Base-by-base conservation (phyloP, 78 protist species). In the Creolimax fragrantissima region DNA sequence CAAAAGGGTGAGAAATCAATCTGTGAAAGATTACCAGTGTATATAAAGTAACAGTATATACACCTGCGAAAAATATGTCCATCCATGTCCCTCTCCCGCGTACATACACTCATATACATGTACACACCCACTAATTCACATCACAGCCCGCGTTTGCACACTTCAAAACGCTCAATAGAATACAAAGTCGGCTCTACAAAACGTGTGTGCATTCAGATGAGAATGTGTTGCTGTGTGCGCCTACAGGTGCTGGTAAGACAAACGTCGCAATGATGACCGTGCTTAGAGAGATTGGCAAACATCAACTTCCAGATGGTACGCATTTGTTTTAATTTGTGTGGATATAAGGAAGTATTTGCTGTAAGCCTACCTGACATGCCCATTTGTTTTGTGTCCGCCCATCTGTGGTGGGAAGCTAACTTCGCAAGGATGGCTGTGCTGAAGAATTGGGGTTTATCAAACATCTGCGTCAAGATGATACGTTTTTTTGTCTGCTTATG, bases 171-270 rank as follows among this genome's bases (percentile, higher is more conserved):
- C 96, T 98, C 81, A 97, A 97, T 90, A 91, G 95, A 17, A 58
- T 97, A 43, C 98, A 99, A 95, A 84, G 94, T 45, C 45, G 91
- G 3, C 90, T 97, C 41, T 97, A 93, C 67, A 41, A 42, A 41
- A 41, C 93, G 4, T 98, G 99, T 3, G 92, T 98, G 44, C 37
- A 43, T 17, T 35, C 90, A 2, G 91, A 90, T 35, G 97, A 95
- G 5, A 98, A 98, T 94, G 44, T 99, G 84, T 95, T 99, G 44
- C 35, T 99, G 4, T 98, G 99, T 47, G 99, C 99, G 4, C 99
- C 99, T 32, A 99, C 99, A 2, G 98, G 98, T 2, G 97, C 99
- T n/a, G 99, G 99, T 42, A 99, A 99, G 94, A 99, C 99, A 43
- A 98, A 98, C 95, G 98, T 98, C 24, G 99, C 99, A 41, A 91